Evolutionary conservation across 2,329 filamentous ascomycete species (phyloP).

Genomic region (Phaeosphaeriaceae sp.): DNA sequence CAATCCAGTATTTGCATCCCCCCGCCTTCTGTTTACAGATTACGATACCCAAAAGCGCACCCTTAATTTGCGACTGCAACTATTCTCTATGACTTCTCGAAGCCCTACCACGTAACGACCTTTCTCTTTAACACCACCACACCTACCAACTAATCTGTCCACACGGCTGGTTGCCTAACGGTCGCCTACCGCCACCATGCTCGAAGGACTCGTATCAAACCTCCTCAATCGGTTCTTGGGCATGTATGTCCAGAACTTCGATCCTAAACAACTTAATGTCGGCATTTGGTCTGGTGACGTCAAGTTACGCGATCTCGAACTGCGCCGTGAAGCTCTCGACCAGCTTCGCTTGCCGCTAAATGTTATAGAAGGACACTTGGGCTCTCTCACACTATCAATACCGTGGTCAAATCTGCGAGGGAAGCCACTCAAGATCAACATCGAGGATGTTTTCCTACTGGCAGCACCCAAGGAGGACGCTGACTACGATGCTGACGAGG

Average conservation of each 20-base stretch:
- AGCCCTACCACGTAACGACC: constrained; percentile 38
- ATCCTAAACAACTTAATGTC: constrained; percentile 95
- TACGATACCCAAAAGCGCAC: constrained; percentile 31
- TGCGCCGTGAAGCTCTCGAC: constrained; percentile 93
- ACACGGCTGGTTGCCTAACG: constrained; percentile 74
- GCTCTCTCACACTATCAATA: constrained; percentile 88
- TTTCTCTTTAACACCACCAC: constrained; percentile 25
- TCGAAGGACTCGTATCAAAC: constrained; percentile 95
- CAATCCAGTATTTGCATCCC: constrained; percentile 17
- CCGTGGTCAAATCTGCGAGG: constrained; percentile 97
- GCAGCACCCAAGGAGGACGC: constrained; percentile 95
- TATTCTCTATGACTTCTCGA: constrained; percentile 42
- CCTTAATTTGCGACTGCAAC: constrained; percentile 20
- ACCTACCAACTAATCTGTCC: constrained; percentile 16
- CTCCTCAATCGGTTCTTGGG: constrained; percentile 98
- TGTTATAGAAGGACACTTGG: constrained; percentile 92
- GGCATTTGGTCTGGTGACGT: constrained; percentile 99
- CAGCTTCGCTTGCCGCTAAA: constrained; percentile 97
- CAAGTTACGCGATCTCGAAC: constrained; percentile 88
- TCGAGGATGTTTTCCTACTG: constrained; percentile 95
- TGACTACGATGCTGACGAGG: constrained; percentile 90
- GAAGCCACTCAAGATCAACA: constrained; percentile 91
- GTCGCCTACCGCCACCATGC: constrained; percentile 72
- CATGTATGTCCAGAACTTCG: constrained; percentile 99
- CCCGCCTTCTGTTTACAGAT: constrained; percentile 30